These are phyloP conservation scores for Erodium texanum DNA, from an alignment of 441 rosid genomes.

Conservation along the genomic window DNA sequence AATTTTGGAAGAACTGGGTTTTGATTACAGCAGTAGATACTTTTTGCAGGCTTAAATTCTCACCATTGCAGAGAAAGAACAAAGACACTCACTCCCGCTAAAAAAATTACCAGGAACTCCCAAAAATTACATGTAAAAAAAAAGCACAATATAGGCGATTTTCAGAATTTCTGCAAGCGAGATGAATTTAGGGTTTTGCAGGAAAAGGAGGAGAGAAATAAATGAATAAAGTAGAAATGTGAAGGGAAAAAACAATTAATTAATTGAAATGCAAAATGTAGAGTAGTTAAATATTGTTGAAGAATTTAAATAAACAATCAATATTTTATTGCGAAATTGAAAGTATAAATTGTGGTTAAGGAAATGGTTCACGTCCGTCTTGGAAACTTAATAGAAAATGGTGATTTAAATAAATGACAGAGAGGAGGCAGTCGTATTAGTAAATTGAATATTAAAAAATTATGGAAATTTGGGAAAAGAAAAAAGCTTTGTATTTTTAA, in stretches of 20 bases:
- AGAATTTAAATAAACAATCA: constrained; percentile 36
- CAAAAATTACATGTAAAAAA: constrained; percentile 23
- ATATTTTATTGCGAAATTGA: constrained; percentile 50
- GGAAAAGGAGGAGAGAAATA: constrained; percentile 31
- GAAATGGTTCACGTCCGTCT: constrained; percentile 85
- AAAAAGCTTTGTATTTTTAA: no score
- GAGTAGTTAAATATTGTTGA: constrained; percentile 35
- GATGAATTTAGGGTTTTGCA: constrained; percentile 67
- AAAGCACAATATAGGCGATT: constrained; percentile 18
- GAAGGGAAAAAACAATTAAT: constrained; percentile 7
- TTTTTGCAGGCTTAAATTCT: constrained; percentile 11
- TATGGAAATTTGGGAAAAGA: background rate
- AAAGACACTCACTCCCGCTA: constrained; percentile 14
- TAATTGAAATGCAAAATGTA: constrained; percentile 22
- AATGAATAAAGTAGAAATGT: constrained; percentile 44
- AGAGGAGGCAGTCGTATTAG: constrained; percentile 14
- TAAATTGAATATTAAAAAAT: constrained; percentile 13
- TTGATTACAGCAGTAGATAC: background rate
- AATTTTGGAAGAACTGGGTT: background rate
- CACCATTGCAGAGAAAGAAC: constrained; percentile 25
- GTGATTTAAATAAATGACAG: constrained; percentile 6
- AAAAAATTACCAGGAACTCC: constrained; percentile 26
- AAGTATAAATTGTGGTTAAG: constrained; percentile 62
- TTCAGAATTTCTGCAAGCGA: constrained; percentile 30
- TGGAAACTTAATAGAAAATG: constrained; percentile 51